Percentiles rank a stretch among this genome's conserved stretches.
Evolutionary conservation across 768 basidiomycete genomes (phyloP).

Genomic region (Xanthoconium stramineum): DNA sequence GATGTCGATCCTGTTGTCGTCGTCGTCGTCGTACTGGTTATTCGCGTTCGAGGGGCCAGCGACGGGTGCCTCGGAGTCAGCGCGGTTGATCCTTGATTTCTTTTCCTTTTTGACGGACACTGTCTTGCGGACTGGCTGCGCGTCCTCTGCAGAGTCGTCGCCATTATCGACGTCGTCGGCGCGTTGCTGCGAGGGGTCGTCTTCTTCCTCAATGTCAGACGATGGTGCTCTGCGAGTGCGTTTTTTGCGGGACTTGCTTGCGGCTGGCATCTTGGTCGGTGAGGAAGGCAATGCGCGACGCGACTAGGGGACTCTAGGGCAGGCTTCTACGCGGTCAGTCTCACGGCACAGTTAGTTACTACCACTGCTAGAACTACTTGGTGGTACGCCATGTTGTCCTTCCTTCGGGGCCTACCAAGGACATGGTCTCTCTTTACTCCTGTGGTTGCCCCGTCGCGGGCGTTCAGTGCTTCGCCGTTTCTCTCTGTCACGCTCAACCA

Average conservation of each 20-base stretch:
- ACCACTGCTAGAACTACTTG: background rate
- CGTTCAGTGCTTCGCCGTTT: conserved; percentile 64
- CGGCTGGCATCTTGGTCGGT: conserved; percentile 31
- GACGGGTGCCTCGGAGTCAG: conserved; percentile 9
- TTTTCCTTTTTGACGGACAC: conserved; percentile 30
- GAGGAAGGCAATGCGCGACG: conserved; percentile 15
- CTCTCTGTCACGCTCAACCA: conserved; percentile 77
- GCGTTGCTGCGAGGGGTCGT: conserved; percentile 35
- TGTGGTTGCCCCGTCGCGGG: conserved; percentile 30
- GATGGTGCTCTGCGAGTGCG: conserved; percentile 45
- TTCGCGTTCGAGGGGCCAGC: conserved; percentile 25
- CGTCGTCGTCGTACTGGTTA: conserved; percentile 31
- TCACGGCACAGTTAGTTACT: background rate
- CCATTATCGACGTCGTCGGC: conserved; percentile 41
- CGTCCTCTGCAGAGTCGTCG: conserved; percentile 37
- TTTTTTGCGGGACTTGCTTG: conserved; percentile 38
- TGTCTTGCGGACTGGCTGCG: conserved; percentile 34
- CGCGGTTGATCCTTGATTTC: conserved; percentile 28
- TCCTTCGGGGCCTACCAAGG: conserved; percentile 20
- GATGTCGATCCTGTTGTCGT: conserved; percentile 57
- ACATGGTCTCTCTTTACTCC: conserved; percentile 16
- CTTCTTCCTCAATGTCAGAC: conserved; percentile 63
- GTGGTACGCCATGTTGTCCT: conserved; percentile 23
- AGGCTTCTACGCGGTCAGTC: conserved; percentile 25
- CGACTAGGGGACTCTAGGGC: conserved; percentile 27